Conservation (phyloP, 768 basidiomycete species). For the Paxillus involutus region DNA sequence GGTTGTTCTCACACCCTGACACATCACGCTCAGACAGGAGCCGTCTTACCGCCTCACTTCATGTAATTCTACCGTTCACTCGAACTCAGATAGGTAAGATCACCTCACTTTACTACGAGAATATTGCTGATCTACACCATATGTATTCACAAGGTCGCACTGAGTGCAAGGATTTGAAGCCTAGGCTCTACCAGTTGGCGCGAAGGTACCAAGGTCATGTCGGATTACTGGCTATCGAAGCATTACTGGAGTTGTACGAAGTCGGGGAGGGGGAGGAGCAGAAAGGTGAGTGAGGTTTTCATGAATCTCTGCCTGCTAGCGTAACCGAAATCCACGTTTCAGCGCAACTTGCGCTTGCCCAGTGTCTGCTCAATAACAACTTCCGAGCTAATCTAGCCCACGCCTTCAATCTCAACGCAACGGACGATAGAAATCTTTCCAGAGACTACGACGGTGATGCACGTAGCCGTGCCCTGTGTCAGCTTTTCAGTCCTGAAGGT, state of each 20-base stretch:
- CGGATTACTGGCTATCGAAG: constrained; percentile 21
- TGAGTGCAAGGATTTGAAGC: constrained; percentile 1
- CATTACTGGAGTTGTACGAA: constrained; percentile 14
- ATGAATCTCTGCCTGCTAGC: neutral
- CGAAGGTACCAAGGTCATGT: constrained; percentile 4
- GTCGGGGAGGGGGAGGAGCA: neutral
- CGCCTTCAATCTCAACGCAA: constrained; percentile 8
- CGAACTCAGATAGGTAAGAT: constrained; percentile 16
- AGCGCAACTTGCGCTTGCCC: constrained; percentile 3
- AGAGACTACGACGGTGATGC: neutral
- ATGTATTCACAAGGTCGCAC: neutral
- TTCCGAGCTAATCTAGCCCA: constrained; percentile 20
- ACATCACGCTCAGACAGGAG: constrained; percentile 6
- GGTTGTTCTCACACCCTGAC: neutral
- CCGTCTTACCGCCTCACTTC: constrained; percentile 15
- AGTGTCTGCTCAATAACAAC: neutral
- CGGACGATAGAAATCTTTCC: neutral
- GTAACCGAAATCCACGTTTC: neutral
- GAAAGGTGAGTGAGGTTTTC: neutral
- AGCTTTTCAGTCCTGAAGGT: constrained; percentile 13
- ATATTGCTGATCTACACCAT: too few species aligned
- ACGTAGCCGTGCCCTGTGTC: constrained; percentile 5
- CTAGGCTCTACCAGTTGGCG: constrained; percentile 16
- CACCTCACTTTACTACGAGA: neutral
- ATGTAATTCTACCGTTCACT: constrained; percentile 16